Conservation (phyloP, 2,329 filamentous ascomycete genomes). For the Monilinia laxa region DNA sequence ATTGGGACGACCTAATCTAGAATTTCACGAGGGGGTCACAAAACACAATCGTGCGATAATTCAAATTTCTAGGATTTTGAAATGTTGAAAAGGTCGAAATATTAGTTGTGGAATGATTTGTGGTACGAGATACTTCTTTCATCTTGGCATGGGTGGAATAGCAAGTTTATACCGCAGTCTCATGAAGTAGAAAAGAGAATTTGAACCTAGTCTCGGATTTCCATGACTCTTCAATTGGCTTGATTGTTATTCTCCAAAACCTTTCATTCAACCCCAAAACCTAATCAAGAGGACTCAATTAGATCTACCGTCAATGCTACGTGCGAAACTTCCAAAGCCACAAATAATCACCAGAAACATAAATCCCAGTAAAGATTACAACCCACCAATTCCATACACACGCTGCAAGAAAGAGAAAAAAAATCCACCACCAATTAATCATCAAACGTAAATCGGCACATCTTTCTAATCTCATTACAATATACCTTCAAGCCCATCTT, state of each 20-base stretch:
- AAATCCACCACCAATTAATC: neutral
- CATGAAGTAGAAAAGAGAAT: no score
- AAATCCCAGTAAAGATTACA: neutral
- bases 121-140: no score
- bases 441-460: neutral
- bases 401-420: no score
- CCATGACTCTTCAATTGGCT: neutral
- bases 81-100: neutral
- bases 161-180: neutral
- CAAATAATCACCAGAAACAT: no score
- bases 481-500: no score
- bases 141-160: neutral
- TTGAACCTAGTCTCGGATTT: neutral
- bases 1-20: neutral
- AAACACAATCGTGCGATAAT: neutral
- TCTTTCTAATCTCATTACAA: neutral
- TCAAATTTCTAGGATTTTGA: neutral
- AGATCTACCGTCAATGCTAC: neutral
- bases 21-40: neutral
- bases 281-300: neutral
- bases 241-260: neutral
- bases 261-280: neutral
- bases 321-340: neutral
- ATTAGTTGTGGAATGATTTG: neutral
- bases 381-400: no score